Evolutionary conservation across 1,284 basidiomycete genomes (phyloP), one percentile per base, ranked within the genome.

Genomic region (Rhodotorula sp.): DNA sequence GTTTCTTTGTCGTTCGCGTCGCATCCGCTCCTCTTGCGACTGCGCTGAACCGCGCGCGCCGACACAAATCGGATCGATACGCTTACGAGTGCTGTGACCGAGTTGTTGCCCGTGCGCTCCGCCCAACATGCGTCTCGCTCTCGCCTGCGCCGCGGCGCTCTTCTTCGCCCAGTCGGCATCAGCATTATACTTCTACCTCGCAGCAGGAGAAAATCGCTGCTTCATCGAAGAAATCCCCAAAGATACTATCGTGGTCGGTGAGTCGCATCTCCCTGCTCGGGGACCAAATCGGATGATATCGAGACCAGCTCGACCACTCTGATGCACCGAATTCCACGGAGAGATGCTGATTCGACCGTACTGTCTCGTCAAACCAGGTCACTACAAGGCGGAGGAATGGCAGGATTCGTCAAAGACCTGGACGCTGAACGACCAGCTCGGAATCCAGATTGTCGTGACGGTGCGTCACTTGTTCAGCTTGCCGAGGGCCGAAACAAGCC

Each of bases 241-340:
- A 89, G 91, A 98, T 82, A 99, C 97, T 23, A 90, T 97, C 51
- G 94, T 99, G 23, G 93, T 98, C 83, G 96, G 95, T 91, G 76
- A 65, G 86, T 80, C 21, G 7, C 20, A 23, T 23, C 6, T 60
- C 29, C 2, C 31, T 21, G 31, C 56, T 21, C 4, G n/a, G 21
- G 56, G 16, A 23, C 26, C 15, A 15, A 39, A 18, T 16, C 16
- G 16, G 54, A 65, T 29, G 10, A 12, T 12, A 43, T 14, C 39
- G 39, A 43, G 39, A 1, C 1, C 39, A 43, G 1, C 10, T 48
- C 29, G 29, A 16, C 54, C 6, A 10, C 62, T 65, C 29, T 12
- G 26, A 47, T n/a, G 39, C 15, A 3, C 7, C 23, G 2, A 23
- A 3, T 20, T 23, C 51, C 23, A 6, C 23, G 12, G 51, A 2